Evolutionary conservation across 2,329 filamentous ascomycete species (phyloP), one percentile per base, ranked within the genome.

Genomic region (Cordyceps fumosorosea): DNA sequence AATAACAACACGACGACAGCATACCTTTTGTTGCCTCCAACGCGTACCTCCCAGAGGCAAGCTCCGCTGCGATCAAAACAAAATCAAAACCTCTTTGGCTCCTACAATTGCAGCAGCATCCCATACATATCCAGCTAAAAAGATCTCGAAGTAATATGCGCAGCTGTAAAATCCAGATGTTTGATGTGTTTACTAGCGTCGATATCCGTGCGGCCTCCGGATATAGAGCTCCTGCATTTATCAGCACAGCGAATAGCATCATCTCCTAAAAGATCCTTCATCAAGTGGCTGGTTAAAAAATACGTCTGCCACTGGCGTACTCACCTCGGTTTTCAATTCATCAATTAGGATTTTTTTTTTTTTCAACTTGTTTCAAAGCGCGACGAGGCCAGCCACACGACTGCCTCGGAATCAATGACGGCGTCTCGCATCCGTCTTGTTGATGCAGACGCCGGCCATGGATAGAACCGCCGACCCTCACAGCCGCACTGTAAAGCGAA

Each of bases 151-250:
- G 34, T 14, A 37, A 37, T 37, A 37, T 37, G 34, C 34, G 3
- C 6, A 11, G 34, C 11, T 11, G 34, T 37, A 37, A 37, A 37
- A 37, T 12, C 11, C 34, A 37, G 34, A 37, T 37, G 34, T 37
- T 10, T 18, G 18, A 18, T 44, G 44, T 47, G 44, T n/a, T n/a
- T 44, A n/a, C 20, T 7, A 18, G 51, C 18, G 37, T 34, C 22
- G 20, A 58, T 58, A 58, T 58, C 56, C 56, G 56, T 58, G 29
- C 20, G 3, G 16, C 16, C 56, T 37, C 16, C 56, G 56, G 56
- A 58, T 58, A 51, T 58, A 58, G 34, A 51, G 26, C 22, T 5
- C 22, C 14, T 6, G 18, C n/a, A 57, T 57, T 32, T n/a, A 37
- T 48, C 18, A 45, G 26, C 42, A 32, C 3, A 44, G 16, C 16